Evolutionary conservation across 306 rosid genomes (phyloP), one percentile per base, ranked within the genome.

Genomic region (Quercus cerris): DNA sequence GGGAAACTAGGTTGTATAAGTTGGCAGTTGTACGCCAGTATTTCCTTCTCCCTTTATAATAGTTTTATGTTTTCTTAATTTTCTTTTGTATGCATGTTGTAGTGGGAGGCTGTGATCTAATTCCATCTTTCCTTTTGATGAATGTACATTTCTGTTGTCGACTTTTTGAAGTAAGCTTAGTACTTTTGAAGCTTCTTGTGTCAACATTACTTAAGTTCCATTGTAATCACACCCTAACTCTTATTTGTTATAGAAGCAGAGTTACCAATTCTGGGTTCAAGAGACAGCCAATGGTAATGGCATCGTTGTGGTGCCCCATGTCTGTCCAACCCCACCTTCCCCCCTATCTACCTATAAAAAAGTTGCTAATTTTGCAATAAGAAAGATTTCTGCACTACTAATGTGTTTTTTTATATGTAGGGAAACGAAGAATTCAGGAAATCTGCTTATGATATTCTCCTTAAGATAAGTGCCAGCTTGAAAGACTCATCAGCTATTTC

Each of bases 361-460:
- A 64, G 73, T 66, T 56, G 15, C 80, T 15, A 27, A 74, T 75
- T 85, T 76, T 73, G 6, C 30, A 55, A 62, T 49, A 9, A 69
- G 56, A 54, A 57, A 56, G 51, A 56, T 75, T 83, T 41, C 70
- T 55, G 56, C 28, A 64, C 18, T 77, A 61, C 81, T 84, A 30
- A 75, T 71, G 54, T 57, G 54, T 70, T 73, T 72, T 69, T 33
- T 69, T 27, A 75, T 77, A 46, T 77, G 80, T 82, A 95, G 99
- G 95, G 93, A 74, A 85, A 81, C 49, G 96, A 91, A 78, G 90
- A 87, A 70, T 73, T 86, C 66, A 90, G 99, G 87, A 93, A 93
- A 87, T 92, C 82, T 75, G 97, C 97, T 17, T 93, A 89, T 80
- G 95, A 91, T 81, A 76, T 83, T 15, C 97, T 95, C 77, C 84